These are phyloP conservation scores for Thelephora terrestris DNA, from an alignment of 1,284 basidiomycete species.

Conservation along the genomic window DNA sequence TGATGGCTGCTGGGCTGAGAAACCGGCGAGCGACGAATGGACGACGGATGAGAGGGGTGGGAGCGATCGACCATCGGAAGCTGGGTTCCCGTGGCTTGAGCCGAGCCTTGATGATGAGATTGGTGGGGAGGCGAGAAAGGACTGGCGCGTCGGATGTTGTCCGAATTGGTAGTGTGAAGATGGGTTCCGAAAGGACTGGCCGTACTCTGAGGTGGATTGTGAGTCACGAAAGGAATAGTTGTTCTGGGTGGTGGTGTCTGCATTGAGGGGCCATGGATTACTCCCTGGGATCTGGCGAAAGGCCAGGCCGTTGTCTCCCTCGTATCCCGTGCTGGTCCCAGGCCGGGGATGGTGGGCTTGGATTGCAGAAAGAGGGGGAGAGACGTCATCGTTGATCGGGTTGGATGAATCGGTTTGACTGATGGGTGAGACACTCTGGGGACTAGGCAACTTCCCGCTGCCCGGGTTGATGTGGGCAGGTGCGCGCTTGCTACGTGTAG, in stretches of 20 bases:
- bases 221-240: conserved; percentile 61
- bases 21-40: conserved; percentile 45
- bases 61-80: conserved; percentile 41
- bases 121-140: conserved; percentile 54
- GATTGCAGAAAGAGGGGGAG: conserved; percentile 19
- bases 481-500: conserved; percentile 32
- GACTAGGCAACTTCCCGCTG: conserved; percentile 22
- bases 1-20: conserved; percentile 22
- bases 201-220: conserved; percentile 55
- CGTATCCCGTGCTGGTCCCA: conserved; percentile 61
- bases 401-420: background rate
- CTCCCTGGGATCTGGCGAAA: conserved; percentile 20
- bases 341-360: conserved; percentile 36
- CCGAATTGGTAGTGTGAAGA: conserved; percentile 4
- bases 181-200: conserved; percentile 56
- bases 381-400: conserved; percentile 41
- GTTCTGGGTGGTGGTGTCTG: conserved; percentile 22
- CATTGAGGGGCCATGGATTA: conserved; percentile 26
- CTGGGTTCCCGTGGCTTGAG: conserved; percentile 38
- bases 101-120: conserved; percentile 37
- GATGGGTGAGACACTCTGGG: conserved; percentile 28
- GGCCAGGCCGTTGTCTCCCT: conserved; percentile 36
- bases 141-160: conserved; percentile 30
- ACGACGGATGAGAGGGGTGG: conserved; percentile 66
- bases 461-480: conserved; percentile 12